Base-by-base conservation (phyloP, 208 protist species). In the Trypanosoma mega region DNA sequence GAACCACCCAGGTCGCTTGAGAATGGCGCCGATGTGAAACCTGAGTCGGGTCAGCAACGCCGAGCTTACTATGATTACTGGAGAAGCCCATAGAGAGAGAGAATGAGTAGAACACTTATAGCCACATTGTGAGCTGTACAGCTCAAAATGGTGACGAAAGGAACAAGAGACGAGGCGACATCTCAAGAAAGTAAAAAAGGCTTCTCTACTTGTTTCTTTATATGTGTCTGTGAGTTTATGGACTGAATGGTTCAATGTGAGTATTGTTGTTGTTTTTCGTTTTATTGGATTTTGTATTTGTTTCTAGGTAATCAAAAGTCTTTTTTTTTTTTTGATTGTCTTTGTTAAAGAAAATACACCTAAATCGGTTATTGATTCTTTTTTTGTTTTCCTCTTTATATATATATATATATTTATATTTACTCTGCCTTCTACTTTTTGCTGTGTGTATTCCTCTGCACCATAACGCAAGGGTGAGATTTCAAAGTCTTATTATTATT, bases 41-140 rank as follows among this genome's bases (percentile, higher is more conserved):
- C 33, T 27, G 8, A 4, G 4, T 21, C 20, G 1, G 8, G 0
- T 27, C 6, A 9, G 2, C 31, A 12, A 36, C 27, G 14, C 26
- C 55, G 55, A 8, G 39, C 30, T 1, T 62, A 51, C 29, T 70
- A 70, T 27, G 54, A 70, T 23, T 70, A 70, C 39, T 70, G 63
- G 63, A 63, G 31, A 9, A 51, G 31, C 30, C 58, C 48, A 46
- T 64, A 56, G 48, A 49, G 9, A n/a, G 21, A 39, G 34, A 39
- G 34, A 16, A 16, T 39, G 6, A 39, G 34, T 39, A 12, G 34
- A 39, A 39, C 12, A 39, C 34, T 16, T 39, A 39, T 39, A 39
- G 6, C 6, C 12, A 39, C 12, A n/a, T n/a, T n/a, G n/a, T n/a
- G n/a, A n/a, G n/a, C n/a, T n/a, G n/a, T n/a, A n/a, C n/a, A n/a